Evolutionary conservation across 225 moss, liverwort and hornwort genomes (phyloP).

Genomic region (Neckera pumila): DNA sequence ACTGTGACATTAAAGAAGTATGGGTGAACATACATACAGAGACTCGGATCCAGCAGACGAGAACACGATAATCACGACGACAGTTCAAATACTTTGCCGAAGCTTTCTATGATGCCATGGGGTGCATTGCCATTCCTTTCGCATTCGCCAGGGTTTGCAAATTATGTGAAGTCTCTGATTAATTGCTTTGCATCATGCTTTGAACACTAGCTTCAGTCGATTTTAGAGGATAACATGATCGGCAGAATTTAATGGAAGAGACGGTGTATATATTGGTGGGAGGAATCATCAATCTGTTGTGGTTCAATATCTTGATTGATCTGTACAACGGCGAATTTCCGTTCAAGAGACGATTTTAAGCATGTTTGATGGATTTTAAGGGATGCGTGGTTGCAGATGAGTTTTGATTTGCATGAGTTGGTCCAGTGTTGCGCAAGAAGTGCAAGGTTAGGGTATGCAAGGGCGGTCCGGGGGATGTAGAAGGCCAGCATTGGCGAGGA

Average conservation of each 20-base stretch:
- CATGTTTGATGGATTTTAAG: neutral
- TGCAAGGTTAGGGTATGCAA: constrained; percentile 12
- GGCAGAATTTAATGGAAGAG: neutral
- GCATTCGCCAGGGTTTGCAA: neutral
- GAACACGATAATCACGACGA: neutral
- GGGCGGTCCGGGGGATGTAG: neutral
- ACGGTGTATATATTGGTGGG: neutral
- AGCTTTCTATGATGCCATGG: neutral
- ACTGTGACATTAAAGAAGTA: neutral
- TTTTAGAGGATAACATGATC: neutral
- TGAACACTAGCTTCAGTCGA: neutral
- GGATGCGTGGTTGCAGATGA: neutral
- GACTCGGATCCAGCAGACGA: neutral
- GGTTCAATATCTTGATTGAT: neutral
- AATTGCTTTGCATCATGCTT: neutral
- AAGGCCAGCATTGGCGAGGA: neutral
- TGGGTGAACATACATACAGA: neutral
- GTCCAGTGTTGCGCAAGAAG: neutral
- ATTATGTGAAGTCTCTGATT: neutral
- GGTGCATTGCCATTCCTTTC: neutral
- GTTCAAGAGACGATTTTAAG: neutral
- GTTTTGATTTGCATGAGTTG: neutral
- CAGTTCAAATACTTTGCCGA: neutral
- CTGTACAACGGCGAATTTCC: neutral
- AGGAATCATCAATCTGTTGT: neutral